Evolutionary conservation across 2,329 filamentous ascomycete genomes (phyloP).

Genomic region (Hypoxylon sp.): DNA sequence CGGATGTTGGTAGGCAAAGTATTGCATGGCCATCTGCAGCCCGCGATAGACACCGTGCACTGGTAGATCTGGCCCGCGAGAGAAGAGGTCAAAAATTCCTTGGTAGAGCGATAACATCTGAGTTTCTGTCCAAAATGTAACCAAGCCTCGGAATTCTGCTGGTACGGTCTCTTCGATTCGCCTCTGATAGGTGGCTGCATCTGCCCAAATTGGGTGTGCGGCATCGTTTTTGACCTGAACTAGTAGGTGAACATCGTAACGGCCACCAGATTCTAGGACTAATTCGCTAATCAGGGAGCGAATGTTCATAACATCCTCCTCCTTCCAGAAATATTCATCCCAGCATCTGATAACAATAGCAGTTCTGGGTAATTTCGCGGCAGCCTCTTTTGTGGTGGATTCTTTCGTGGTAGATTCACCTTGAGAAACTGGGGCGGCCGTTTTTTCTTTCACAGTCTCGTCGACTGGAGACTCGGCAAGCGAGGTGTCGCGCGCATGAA

Average conservation of each 20-base stretch:
- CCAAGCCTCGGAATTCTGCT: slow-evolving; percentile 87
- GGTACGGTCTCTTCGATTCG: slow-evolving; percentile 78
- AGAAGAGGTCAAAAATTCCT: slow-evolving; percentile 82
- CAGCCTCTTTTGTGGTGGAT: slow-evolving; percentile 41
- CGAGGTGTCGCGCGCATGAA: slow-evolving; percentile 44
- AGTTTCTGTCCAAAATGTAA: slow-evolving; percentile 91
- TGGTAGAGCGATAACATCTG: slow-evolving; percentile 94
- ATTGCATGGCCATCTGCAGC: slow-evolving; percentile 93
- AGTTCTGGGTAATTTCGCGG: slow-evolving; percentile 65
- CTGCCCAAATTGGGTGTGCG: slow-evolving; percentile 81
- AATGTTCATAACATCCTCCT: slow-evolving; percentile 84
- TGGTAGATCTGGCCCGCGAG: slow-evolving; percentile 73
- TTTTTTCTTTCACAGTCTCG: slow-evolving; percentile 41
- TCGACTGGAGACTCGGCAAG: slow-evolving; percentile 31
- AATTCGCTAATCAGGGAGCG: slow-evolving; percentile 88
- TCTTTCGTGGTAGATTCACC: slow-evolving; percentile 42
- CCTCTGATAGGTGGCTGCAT: slow-evolving; percentile 74
- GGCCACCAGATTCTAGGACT: slow-evolving; percentile 81
- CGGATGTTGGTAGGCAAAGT: slow-evolving; percentile 88
- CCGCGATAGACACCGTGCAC: slow-evolving; percentile 94
- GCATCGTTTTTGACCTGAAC: slow-evolving; percentile 85
- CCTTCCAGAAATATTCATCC: slow-evolving; percentile 81
- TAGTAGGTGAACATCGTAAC: slow-evolving; percentile 88
- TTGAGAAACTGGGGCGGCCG: slow-evolving; percentile 26
- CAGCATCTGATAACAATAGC: slow-evolving; percentile 86